A percentile compares a stretch with the other conserved stretches of the same genome.
phyloP scores from a whole-genome alignment of 257 asterid genomes.

The Plantago ovata region DNA sequence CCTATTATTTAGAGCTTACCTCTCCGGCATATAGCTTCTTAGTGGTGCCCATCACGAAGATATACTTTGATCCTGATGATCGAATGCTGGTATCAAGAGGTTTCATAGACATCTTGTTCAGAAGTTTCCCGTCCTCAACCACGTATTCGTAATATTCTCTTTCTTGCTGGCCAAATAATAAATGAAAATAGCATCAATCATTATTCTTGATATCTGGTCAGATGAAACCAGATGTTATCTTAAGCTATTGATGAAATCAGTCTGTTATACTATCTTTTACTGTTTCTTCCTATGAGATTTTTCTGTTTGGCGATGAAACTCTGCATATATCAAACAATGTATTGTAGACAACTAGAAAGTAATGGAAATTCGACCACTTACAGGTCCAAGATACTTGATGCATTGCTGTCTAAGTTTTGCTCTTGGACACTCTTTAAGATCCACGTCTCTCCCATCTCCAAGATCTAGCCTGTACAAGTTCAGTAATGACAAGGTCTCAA shows the following conservation, averaged over 20 bases:
- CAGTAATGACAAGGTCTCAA: slow-evolving; percentile 12
- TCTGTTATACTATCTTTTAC: no score
- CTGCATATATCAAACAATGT: no score
- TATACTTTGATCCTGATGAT: slow-evolving; percentile 62
- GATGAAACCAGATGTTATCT: background rate
- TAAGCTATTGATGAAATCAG: no score
- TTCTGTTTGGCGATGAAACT: no score
- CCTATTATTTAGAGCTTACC: slow-evolving; percentile 38
- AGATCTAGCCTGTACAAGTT: slow-evolving; percentile 73
- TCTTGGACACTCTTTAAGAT: slow-evolving; percentile 78
- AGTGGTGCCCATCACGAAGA: slow-evolving; percentile 93
- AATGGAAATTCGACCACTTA: slow-evolving; percentile 36
- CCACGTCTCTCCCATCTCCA: slow-evolving; percentile 91
- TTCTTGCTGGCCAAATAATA: slow-evolving; percentile 58
- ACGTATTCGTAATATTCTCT: slow-evolving; percentile 64
- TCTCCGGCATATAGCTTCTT: slow-evolving; percentile 70
- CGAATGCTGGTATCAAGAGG: slow-evolving; percentile 59
- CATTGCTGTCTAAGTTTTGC: slow-evolving; percentile 81
- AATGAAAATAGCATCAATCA: background rate
- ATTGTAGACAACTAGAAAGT: background rate
- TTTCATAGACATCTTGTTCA: slow-evolving; percentile 46
- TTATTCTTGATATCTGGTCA: background rate
- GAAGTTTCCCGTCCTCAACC: slow-evolving; percentile 56
- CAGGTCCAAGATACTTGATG: slow-evolving; percentile 94
- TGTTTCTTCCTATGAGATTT: no score